Evolutionary conservation across 169 alveolate species (phyloP).

Genomic region (Plasmodium vinckei): DNA sequence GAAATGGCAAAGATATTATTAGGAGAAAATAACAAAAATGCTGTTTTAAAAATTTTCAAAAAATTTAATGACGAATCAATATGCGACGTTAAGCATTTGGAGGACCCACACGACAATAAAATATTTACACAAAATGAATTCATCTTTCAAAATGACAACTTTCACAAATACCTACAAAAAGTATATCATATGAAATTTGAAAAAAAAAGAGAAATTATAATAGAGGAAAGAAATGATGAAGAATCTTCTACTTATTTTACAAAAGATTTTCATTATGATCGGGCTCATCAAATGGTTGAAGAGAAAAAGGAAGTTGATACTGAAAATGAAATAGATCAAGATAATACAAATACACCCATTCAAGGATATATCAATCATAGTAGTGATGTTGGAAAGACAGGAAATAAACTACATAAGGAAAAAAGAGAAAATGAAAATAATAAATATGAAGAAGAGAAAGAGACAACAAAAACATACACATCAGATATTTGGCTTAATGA

Average conservation of each 20-base stretch:
- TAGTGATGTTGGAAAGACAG: not conserved
- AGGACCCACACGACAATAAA: not conserved
- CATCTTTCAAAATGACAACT: constrained; percentile 28
- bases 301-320: not conserved
- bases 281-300: not conserved
- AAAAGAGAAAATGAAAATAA: not conserved
- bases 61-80: constrained; percentile 8
- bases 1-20: constrained; percentile 38
- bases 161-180: constrained; percentile 40
- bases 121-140: not conserved
- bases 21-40: constrained; percentile 13
- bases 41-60: constrained; percentile 3
- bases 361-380: not conserved
- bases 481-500: not conserved
- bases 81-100: not conserved
- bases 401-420: not conserved
- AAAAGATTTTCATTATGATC: not conserved
- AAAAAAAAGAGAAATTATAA: constrained; percentile 2
- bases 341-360: not conserved
- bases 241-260: not conserved
- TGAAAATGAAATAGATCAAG: not conserved
- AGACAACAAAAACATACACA: not conserved
- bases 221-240: constrained; percentile 2
- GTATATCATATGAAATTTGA: not conserved
- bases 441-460: not conserved